These are phyloP conservation scores for Trichosanthes truncata DNA, from an alignment of 306 rosid species.

Conservation along the genomic window DNA sequence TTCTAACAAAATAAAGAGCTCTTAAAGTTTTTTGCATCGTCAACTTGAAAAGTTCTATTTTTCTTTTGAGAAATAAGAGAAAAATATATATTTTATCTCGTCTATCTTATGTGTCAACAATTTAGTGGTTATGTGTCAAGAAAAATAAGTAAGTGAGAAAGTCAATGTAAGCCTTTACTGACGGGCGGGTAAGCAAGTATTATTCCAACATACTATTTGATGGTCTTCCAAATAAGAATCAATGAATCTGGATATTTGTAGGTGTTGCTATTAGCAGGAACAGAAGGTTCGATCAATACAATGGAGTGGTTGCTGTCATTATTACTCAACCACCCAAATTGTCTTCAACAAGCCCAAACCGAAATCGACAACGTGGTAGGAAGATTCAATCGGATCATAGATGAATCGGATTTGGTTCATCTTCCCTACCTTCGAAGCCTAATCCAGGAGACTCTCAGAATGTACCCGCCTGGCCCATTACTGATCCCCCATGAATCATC, in stretches of 20 bases:
- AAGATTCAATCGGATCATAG: background rate
- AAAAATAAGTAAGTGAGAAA: too few species aligned
- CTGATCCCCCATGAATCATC: background rate
- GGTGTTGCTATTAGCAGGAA: conserved; percentile 8
- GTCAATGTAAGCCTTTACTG: too few species aligned
- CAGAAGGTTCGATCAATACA: conserved; percentile 2
- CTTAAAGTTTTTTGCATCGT: too few species aligned
- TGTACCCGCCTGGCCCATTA: conserved; percentile 8
- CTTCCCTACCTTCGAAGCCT: background rate
- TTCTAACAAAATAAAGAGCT: too few species aligned
- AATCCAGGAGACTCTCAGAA: background rate
- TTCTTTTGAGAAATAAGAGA: too few species aligned
- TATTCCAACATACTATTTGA: too few species aligned
- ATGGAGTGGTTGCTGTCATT: background rate
- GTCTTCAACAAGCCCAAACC: background rate
- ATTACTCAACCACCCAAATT: background rate
- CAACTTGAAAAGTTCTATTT: too few species aligned
- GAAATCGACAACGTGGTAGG: background rate
- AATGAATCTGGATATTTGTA: background rate
- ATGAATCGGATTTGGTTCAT: background rate
- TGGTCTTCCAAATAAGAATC: too few species aligned
- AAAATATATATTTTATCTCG: too few species aligned
- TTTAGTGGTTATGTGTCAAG: too few species aligned
- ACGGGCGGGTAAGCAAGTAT: too few species aligned
- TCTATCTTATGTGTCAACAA: too few species aligned